Evolutionary conservation across 1,139 yeast genomes (phyloP), one percentile per base, ranked within the genome.

Genomic region (Hyphopichia pseudoburtonii): DNA sequence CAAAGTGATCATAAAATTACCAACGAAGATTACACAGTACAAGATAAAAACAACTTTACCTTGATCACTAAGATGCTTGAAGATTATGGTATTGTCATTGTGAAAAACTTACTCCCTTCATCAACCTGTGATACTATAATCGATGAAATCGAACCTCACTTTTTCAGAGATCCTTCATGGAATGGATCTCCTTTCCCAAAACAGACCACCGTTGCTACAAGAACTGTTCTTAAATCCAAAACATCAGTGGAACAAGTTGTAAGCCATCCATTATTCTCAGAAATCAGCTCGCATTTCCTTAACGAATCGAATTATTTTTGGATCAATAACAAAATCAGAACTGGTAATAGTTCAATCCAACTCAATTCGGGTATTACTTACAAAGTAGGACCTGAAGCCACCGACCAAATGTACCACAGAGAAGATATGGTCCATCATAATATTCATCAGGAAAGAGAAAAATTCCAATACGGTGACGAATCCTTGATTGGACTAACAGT

Each of bases 371-470:
- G 54, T 2, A 56, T 58, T 34, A 46, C 55, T n/a, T 57, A 54
- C 34, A 47, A 57, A 28, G 52, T 58, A 32, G 57, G 60, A 0
- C 60, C 60, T 3, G 55, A 52, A 14, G 55, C 58, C n/a, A 33
- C 32, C 3, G 45, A 40, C 24, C 60, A 55, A 38, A 48, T 43
- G 12, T 36, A 51, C 10, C 60, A 55, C 36, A 39, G 60, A 15
- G 60, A 55, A 35, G 60, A 55, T 34, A 44, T 43, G 30, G 35
- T 50, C 11, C 57, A 55, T 33, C 58, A 55, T 35, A 54, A 50
- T 23, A 38, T 51, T 17, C 43, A 42, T 19, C 24, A 40, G 12
- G 40, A 43, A 12, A 39, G 39, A n/a, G 51, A 50, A n/a, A 28
- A 37, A 9, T 52, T 42, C 31, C 39, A 34, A 7, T 43, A 48